These are phyloP conservation scores for Butyriboletus loyo DNA, from an alignment of 768 basidiomycete species.

Conservation along the genomic window DNA sequence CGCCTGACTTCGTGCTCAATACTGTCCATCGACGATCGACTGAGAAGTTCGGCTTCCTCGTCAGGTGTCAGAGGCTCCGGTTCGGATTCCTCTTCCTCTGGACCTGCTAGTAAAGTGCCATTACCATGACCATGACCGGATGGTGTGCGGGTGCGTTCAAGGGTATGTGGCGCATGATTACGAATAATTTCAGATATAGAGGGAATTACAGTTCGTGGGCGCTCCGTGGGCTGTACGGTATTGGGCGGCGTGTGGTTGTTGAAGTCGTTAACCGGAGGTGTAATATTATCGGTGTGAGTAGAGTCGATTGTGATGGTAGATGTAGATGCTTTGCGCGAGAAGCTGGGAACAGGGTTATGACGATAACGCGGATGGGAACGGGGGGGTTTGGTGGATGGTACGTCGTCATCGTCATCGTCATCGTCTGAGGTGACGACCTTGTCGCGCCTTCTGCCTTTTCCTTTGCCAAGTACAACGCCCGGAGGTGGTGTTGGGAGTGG, in stretches of 20 bases:
- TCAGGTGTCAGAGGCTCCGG: conserved; percentile 49
- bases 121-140: conserved; percentile 44
- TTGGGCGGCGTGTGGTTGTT: conserved; percentile 5
- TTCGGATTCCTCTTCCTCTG: conserved; percentile 51
- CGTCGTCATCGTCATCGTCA: conserved; percentile 44
- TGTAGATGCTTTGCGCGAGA: conserved; percentile 25
- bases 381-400: conserved; percentile 12
- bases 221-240: conserved; percentile 24
- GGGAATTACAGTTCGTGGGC: conserved; percentile 55
- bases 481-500: conserved; percentile 83
- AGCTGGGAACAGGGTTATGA: conserved; percentile 16
- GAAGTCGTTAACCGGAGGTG: conserved; percentile 8
- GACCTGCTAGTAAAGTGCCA: conserved; percentile 41
- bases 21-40: conserved; percentile 85
- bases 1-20: conserved; percentile 78
- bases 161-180: conserved; percentile 62
- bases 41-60: conserved; percentile 63
- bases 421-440: conserved; percentile 46
- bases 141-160: conserved; percentile 46
- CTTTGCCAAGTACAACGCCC: conserved; percentile 64
- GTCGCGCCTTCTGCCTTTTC: conserved; percentile 29
- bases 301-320: conserved; percentile 32
- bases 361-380: conserved; percentile 21
- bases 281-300: conserved; percentile 15
- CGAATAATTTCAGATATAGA: conserved; percentile 90